Evolutionary conservation across 2,329 filamentous ascomycete species (phyloP).

Genomic region (Knoxdaviesia capensis): DNA sequence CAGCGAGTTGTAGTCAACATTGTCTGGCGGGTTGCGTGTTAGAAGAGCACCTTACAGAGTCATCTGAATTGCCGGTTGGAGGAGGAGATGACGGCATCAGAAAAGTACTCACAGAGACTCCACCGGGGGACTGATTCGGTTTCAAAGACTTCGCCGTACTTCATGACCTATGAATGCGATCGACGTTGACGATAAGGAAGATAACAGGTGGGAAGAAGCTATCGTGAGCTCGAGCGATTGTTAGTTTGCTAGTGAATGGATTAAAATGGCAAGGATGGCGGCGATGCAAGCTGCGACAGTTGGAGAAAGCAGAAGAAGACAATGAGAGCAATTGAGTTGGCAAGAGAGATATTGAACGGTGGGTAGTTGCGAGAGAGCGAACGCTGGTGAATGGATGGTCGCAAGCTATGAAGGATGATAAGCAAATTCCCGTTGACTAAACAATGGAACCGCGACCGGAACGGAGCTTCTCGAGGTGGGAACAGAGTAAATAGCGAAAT

Average conservation of each 20-base stretch:
- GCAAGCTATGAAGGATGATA: background rate
- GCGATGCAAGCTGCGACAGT: background rate
- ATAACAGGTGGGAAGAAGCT: no score
- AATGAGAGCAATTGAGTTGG: background rate
- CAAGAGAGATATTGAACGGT: no score
- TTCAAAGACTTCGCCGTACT: conserved; percentile 14
- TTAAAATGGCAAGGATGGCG: background rate
- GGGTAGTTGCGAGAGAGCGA: no score
- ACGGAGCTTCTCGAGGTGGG: no score
- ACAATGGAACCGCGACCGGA: no score
- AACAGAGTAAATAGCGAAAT: no score
- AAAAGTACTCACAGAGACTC: conserved; percentile 4
- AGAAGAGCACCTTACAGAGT: background rate
- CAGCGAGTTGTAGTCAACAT: conserved; percentile 75
- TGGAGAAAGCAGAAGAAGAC: background rate
- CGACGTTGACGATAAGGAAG: background rate
- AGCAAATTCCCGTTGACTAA: no score
- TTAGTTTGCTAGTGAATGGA: background rate
- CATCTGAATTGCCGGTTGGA: background rate
- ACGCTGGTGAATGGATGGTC: no score
- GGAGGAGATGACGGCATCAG: background rate
- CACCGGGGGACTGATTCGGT: conserved; percentile 5
- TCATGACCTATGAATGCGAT: conserved; percentile 11
- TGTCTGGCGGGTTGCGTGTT: conserved; percentile 29
- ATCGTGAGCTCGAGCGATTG: no score